A percentile compares a stretch with the other conserved stretches of the same genome.
These are phyloP conservation scores for Petunia axillaris DNA, from an alignment of 257 asterid genomes.

Conservation along the genomic window DNA sequence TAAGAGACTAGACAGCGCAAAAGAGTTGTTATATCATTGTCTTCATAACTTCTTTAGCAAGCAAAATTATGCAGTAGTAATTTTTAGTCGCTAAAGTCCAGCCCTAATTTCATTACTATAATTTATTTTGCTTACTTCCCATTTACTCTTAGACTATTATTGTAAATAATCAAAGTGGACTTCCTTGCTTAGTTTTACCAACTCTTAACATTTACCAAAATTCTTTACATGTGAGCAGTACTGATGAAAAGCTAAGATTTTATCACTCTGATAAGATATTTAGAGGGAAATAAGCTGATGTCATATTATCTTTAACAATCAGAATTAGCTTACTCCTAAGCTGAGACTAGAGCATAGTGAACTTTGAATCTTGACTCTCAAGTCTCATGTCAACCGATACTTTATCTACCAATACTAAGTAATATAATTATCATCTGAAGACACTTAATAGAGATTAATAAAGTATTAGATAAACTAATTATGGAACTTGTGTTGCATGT, in stretches of 20 bases:
- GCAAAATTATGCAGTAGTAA: background rate
- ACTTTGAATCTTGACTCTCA: background rate
- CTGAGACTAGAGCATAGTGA: background rate
- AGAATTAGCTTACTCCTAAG: background rate
- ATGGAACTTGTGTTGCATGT: slow-evolving; percentile 11
- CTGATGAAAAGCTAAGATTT: background rate
- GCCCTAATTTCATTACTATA: background rate
- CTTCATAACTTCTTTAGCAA: background rate
- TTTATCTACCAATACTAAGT: background rate
- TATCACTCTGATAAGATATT: background rate
- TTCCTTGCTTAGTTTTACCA: too few species aligned
- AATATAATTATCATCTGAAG: background rate
- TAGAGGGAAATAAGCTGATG: background rate
- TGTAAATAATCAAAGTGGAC: background rate
- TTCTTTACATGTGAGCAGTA: background rate
- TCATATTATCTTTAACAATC: background rate
- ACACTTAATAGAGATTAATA: background rate
- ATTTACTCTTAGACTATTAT: background rate
- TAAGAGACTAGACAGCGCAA: background rate
- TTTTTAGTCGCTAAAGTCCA: background rate
- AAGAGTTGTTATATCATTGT: background rate
- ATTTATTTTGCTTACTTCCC: background rate
- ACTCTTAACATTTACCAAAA: too few species aligned
- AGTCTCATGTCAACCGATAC: background rate
- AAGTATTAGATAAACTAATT: background rate